phyloP scores from a whole-genome alignment of 306 rosid genomes.

The Glycine soja region DNA sequence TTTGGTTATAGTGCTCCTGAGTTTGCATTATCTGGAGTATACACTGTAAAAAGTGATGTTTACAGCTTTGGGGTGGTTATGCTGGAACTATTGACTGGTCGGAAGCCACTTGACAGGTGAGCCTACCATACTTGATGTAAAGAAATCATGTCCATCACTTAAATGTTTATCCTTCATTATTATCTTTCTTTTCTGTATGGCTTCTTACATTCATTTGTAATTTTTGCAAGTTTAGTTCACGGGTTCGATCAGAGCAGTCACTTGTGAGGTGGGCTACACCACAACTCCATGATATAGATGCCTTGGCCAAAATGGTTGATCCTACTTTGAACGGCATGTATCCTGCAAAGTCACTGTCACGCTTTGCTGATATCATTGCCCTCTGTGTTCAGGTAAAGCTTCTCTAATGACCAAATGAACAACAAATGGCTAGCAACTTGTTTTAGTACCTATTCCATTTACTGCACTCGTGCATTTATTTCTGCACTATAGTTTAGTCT shows the following conservation, averaged over 20 bases:
- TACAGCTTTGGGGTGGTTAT: constrained; percentile 99
- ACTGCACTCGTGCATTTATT: constrained; percentile 4
- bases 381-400: constrained; percentile 92
- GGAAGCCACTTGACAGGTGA: constrained; percentile 96
- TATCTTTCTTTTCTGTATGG: constrained; percentile 21
- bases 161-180: background rate
- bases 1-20: constrained; percentile 99
- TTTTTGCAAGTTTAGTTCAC: constrained; percentile 62
- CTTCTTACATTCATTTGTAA: constrained; percentile 35
- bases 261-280: constrained; percentile 99
- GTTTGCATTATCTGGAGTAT: constrained; percentile 89
- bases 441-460: constrained; percentile 1
- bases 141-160: constrained; percentile 9
- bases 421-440: constrained; percentile 7
- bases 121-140: constrained; percentile 20
- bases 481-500: background rate
- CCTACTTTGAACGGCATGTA: constrained; percentile 91
- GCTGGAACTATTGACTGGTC: constrained; percentile 94
- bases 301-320: constrained; percentile 97
- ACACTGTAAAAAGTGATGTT: constrained; percentile 97
- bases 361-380: constrained; percentile 93
- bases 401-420: constrained; percentile 22
- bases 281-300: constrained; percentile 95
- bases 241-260: constrained; percentile 89
- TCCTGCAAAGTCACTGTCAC: constrained; percentile 95